Percentiles rank a stretch among this genome's conserved stretches.
phyloP scores from a whole-genome alignment of 73 alveolate genomes.

The Symbiodinium natans region DNA sequence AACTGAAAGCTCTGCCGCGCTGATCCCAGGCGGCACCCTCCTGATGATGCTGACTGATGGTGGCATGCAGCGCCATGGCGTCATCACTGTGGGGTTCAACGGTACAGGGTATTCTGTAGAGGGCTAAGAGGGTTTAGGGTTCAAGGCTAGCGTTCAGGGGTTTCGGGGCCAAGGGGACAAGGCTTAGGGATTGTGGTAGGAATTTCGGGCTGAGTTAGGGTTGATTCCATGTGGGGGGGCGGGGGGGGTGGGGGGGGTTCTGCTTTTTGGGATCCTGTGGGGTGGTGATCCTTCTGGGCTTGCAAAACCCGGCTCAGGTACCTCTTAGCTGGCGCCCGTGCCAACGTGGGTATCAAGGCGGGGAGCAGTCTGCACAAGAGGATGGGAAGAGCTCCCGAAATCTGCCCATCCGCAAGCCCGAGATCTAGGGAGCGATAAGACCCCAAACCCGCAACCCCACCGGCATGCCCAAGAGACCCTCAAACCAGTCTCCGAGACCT shows the following conservation, averaged over 20 bases:
- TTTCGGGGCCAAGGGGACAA: too few species aligned
- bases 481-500: neutral
- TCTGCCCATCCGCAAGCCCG: neutral
- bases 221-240: too few species aligned
- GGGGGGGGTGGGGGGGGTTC: too few species aligned
- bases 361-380: neutral
- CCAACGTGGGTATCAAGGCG: constrained; percentile 84
- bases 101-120: neutral
- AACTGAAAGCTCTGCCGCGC: neutral
- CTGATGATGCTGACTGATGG: constrained; percentile 79
- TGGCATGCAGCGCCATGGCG: constrained; percentile 66
- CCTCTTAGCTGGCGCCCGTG: constrained; percentile 80
- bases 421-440: neutral
- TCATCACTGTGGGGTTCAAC: neutral
- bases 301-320: constrained; percentile 19
- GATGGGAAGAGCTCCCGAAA: neutral
- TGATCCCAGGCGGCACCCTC: constrained; percentile 28
- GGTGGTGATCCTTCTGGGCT: too few species aligned
- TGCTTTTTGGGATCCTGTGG: too few species aligned
- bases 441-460: neutral
- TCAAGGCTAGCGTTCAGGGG: neutral
- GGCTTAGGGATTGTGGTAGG: too few species aligned
- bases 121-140: neutral
- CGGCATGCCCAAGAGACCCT: neutral
- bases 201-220: too few species aligned